A percentile compares a stretch with the other conserved stretches of the same genome.
Conservation (phyloP, 192 early-diverging fungal genomes). For the Funneliformis geosporum region DNA sequence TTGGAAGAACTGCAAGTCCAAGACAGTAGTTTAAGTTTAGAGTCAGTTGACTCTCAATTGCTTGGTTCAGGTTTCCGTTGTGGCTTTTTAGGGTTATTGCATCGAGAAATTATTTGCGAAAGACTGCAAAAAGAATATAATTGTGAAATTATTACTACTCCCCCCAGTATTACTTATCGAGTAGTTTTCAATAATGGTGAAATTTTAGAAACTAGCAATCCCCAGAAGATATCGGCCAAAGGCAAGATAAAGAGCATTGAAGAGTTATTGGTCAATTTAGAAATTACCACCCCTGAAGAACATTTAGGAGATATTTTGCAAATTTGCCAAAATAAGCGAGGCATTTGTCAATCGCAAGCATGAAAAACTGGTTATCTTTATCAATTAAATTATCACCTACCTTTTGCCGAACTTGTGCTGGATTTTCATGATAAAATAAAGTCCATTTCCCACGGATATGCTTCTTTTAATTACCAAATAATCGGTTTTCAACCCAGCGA, state of each 20-base stretch:
- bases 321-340: conserved; percentile 3
- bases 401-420: conserved; percentile 5
- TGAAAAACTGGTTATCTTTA: neutral
- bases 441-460: conserved; percentile 16
- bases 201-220: neutral
- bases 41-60: neutral
- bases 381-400: neutral
- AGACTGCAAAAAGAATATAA: conserved; percentile 2
- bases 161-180: neutral
- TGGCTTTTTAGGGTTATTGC: conserved; percentile 6
- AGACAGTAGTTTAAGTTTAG: conserved; percentile 9
- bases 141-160: conserved; percentile 4
- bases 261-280: neutral
- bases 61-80: neutral
- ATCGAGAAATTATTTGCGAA: neutral
- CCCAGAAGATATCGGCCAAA: neutral
- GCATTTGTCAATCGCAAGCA: neutral
- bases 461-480: conserved; percentile 24
- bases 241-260: neutral
- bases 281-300: neutral
- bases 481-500: conserved; percentile 10
- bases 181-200: neutral
- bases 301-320: neutral
- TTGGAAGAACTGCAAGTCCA: neutral
- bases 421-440: conserved; percentile 21